phyloP scores from a whole-genome alignment of 2,329 filamentous ascomycete genomes.

The Laburnicola sp. region DNA sequence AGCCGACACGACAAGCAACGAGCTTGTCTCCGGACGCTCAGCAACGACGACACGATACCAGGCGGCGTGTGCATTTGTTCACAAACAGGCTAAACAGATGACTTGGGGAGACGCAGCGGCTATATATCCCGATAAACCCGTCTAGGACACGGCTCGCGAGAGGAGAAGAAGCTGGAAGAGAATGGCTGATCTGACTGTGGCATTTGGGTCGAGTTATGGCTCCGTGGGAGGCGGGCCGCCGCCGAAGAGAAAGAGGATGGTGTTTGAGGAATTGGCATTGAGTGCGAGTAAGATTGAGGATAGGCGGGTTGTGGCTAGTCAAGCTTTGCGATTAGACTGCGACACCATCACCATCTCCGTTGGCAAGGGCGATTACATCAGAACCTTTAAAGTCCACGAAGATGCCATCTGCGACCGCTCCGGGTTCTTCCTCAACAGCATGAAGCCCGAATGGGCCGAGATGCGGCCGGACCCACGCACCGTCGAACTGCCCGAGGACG shows the following conservation, averaged over 20 bases:
- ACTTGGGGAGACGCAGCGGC: no score
- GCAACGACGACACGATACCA: no score
- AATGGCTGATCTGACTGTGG: no score
- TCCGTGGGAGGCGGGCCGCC: no score
- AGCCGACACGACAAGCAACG: no score
- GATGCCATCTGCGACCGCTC: conserved; percentile 21
- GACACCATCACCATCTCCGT: conserved; percentile 14
- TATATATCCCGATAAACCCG: no score
- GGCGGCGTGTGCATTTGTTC: no score
- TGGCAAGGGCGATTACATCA: conserved; percentile 9
- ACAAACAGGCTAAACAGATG: no score
- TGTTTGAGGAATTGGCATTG: not conserved
- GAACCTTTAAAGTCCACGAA: conserved; percentile 24
- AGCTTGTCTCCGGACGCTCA: no score
- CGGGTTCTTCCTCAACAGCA: conserved; percentile 19
- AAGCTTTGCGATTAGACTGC: conserved; percentile 16
- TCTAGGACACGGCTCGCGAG: no score
- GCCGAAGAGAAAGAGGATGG: conserved; percentile 8
- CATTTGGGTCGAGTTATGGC: no score
- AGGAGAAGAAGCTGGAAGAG: no score
- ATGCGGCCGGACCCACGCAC: conserved; percentile 11
- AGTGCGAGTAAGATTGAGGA: conserved; percentile 8
- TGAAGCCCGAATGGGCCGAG: conserved; percentile 23
- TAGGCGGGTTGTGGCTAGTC: not conserved
- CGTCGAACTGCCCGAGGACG: conserved; percentile 15